Base-by-base conservation (phyloP, 2,329 filamentous ascomycete genomes). In the Bipolaris cookei region DNA sequence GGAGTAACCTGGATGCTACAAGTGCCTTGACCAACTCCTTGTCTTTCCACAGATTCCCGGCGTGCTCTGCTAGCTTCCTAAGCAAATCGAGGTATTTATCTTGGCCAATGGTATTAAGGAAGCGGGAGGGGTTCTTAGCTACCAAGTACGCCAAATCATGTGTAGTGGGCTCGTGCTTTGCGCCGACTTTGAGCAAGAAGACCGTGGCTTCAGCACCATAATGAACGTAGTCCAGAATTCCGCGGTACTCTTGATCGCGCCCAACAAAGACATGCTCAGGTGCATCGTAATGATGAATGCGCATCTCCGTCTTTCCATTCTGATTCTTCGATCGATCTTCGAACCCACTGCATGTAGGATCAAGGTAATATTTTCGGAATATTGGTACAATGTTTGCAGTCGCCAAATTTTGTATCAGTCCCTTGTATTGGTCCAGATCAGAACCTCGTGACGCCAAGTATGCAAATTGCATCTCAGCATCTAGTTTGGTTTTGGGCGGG, bases 161-260 rank as follows among this genome's bases (percentile, higher is more conserved):
- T 67, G 91, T 95, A 2, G 90, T 96, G 3, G 95, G 95, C 75
- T 99, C 94, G 61, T 86, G 88, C 76, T 96, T 97, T 2, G 92
- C 94, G 8, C 95, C 95, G 63, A 93, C 91, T 61, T 91, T 90
- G 66, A 92, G 86, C 16, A 99, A 79, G 69, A 99, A 99, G 0
- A 90, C 82, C 69, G 98, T 98, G 2, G 91, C 94, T 71, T 94
- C 88, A 32, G 83, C 80, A 0, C 94, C 92, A 78, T 97, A 99
- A 73, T 98, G 91, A 13, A 98, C 93, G 76, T 97, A 99, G 72
- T 98, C 92, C 65, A 99, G 97, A 30, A 99, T 96, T 30, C 96
- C 90, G 10, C 87, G 90, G 68, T 96, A 99, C 64, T 88, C 83
- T 53, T 85, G 80, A 50, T 84, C 82, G 32, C 84, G 82, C 7